These are phyloP conservation scores for Pistacia integerrima DNA, from an alignment of 345 rosid species.

Conservation along the genomic window DNA sequence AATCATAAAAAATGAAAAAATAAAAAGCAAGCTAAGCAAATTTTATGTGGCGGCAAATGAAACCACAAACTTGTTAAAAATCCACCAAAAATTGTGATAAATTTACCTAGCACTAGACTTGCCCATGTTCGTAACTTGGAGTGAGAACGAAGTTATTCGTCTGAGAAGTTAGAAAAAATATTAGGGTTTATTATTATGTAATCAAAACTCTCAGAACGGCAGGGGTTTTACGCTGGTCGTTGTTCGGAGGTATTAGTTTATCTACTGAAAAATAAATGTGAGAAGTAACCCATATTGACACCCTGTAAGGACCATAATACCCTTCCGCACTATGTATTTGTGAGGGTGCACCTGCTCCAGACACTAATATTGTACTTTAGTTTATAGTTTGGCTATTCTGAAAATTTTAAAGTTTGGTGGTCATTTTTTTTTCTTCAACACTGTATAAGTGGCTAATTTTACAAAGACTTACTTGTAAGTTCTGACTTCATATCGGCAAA, in stretches of 20 bases:
- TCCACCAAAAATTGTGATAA: background rate
- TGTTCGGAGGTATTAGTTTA: too few relatives aligned
- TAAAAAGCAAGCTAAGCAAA: background rate
- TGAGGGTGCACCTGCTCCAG: too few relatives aligned
- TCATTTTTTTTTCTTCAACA: background rate
- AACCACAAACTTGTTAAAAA: background rate
- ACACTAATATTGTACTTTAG: background rate
- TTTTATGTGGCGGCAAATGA: background rate
- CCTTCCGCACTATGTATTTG: background rate
- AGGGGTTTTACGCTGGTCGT: too few relatives aligned
- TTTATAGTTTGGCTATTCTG: too few relatives aligned
- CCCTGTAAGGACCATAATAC: background rate
- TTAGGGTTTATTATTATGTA: background rate
- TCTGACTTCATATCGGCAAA: background rate
- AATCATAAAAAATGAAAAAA: too few relatives aligned
- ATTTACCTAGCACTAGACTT: slow-evolving; percentile 6
- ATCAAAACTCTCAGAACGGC: background rate
- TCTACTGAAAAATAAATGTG: background rate
- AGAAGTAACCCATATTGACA: background rate
- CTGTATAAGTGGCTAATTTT: too few relatives aligned
- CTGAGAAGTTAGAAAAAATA: background rate
- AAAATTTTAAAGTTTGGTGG: background rate
- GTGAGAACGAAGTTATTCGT: background rate
- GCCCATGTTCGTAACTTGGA: background rate
- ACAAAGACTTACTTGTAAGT: too few relatives aligned